Evolutionary conservation across 352 stramenopile species (phyloP).

Genomic region (Globisporangium emineosum): DNA sequence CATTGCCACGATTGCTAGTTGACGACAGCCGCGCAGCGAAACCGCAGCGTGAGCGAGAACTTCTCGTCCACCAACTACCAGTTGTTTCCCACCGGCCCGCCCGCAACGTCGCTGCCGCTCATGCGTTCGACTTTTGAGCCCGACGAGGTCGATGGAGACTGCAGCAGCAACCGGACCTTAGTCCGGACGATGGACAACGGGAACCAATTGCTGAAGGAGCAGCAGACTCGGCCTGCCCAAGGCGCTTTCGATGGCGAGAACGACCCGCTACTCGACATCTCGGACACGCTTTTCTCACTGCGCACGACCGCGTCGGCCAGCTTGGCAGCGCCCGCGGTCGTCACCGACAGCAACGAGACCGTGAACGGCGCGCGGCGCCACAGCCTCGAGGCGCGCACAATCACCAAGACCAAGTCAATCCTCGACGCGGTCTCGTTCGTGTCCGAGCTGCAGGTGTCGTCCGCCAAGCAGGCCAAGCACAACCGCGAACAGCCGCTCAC

Average conservation of each 20-base stretch:
- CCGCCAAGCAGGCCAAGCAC: constrained; percentile 11
- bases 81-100: constrained; percentile 1
- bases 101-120: constrained; percentile 6
- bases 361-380: constrained; percentile 4
- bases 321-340: not conserved
- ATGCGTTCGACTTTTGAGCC: not conserved
- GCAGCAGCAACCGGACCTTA: not conserved
- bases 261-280: not conserved
- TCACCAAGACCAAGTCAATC: constrained; percentile 21
- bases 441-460: constrained; percentile 11
- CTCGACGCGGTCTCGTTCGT: constrained; percentile 15
- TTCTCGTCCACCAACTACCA: constrained; percentile 22
- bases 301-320: not conserved
- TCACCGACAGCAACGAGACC: constrained; percentile 2
- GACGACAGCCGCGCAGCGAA: constrained; percentile 25
- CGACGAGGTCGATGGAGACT: constrained; percentile 1
- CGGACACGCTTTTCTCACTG: not conserved
- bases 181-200: not conserved
- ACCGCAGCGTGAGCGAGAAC: constrained; percentile 36
- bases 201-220: not conserved
- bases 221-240: not conserved
- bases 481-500: constrained; percentile 29
- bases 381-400: constrained; percentile 9
- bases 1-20: too few species aligned
- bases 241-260: not conserved